Percentiles rank a stretch among this genome's conserved stretches.
phyloP scores from a whole-genome alignment of 2,329 filamentous ascomycete genomes.

The Curvularia verruculosa region DNA sequence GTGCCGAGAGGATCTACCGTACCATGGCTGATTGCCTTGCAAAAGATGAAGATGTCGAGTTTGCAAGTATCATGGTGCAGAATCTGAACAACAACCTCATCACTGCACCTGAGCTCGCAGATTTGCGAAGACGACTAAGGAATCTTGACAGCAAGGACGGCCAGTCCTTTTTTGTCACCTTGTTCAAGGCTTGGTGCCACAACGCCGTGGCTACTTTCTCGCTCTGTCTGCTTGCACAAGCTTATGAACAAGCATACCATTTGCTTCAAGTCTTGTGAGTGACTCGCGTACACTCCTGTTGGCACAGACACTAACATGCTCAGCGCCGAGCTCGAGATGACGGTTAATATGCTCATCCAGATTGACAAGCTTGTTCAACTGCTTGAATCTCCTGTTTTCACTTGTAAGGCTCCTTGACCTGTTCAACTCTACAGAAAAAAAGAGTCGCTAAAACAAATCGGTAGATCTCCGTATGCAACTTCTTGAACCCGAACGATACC shows the following conservation, averaged over 20 bases:
- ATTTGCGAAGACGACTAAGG: constrained; percentile 84
- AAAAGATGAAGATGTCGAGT: constrained; percentile 97
- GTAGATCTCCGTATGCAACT: constrained; percentile 90
- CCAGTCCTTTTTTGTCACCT: constrained; percentile 89
- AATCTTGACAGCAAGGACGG: constrained; percentile 95
- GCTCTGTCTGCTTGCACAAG: constrained; percentile 90
- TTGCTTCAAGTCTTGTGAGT: constrained; percentile 90
- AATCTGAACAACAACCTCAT: constrained; percentile 99
- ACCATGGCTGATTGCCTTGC: constrained; percentile 96
- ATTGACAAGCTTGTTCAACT: constrained; percentile 98
- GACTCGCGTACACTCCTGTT: neutral
- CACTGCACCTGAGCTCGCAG: constrained; percentile 90
- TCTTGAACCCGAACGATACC: constrained; percentile 92
- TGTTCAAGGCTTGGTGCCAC: constrained; percentile 98
- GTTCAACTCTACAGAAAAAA: constrained; percentile 21
- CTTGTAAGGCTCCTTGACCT: constrained; percentile 65
- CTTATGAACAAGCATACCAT: constrained; percentile 97
- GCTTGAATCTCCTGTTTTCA: constrained; percentile 96
- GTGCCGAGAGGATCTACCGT: constrained; percentile 92
- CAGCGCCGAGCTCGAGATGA: constrained; percentile 97
- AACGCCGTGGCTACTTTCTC: constrained; percentile 98
- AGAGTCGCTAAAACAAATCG: constrained; percentile 12
- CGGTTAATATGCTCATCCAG: constrained; percentile 96
- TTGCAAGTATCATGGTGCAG: constrained; percentile 99
- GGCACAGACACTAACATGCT: constrained; percentile 29